Evolutionary conservation across 768 basidiomycete genomes (phyloP).

Genomic region (Lactifluus pinguis): DNA sequence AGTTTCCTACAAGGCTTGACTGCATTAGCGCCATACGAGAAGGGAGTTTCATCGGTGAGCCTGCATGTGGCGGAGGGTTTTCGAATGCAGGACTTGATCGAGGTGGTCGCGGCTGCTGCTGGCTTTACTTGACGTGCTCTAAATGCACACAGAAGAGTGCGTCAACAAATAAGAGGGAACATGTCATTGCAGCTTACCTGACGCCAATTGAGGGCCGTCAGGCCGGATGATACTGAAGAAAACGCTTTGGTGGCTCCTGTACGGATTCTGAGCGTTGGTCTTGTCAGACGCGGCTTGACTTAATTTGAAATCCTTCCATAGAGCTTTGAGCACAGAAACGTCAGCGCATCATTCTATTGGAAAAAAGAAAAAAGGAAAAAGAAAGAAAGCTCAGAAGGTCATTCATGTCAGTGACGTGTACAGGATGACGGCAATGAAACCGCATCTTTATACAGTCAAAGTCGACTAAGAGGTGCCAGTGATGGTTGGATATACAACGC

Average conservation of each 20-base stretch:
- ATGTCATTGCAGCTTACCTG: conserved; percentile 1
- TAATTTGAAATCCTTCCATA: conserved; percentile 14
- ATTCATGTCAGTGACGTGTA: conserved; percentile 74
- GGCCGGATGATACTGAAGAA: neutral
- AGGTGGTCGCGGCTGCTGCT: neutral
- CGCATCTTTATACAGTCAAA: conserved; percentile 30
- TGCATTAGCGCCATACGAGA: conserved; percentile 32
- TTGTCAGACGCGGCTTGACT: conserved; percentile 10
- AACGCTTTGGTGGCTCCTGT: conserved; percentile 8
- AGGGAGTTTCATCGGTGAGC: conserved; percentile 12
- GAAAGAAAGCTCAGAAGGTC: conserved; percentile 36
- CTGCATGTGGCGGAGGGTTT: conserved; percentile 16
- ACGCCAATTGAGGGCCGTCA: neutral
- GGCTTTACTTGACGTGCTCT: conserved; percentile 1
- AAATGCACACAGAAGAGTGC: neutral
- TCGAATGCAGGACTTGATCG: conserved; percentile 17
- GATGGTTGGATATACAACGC: conserved; percentile 63
- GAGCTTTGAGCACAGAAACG: neutral
- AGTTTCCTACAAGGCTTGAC: conserved; percentile 50
- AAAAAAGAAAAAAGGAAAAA: neutral
- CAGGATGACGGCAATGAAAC: conserved; percentile 25
- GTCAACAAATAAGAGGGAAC: neutral
- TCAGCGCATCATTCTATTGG: neutral
- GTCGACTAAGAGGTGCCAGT: conserved; percentile 95
- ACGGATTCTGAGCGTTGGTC: conserved; percentile 1